Conservation (phyloP, 2,329 filamentous ascomycete species). For the Ploettnerulaceae sp. region DNA sequence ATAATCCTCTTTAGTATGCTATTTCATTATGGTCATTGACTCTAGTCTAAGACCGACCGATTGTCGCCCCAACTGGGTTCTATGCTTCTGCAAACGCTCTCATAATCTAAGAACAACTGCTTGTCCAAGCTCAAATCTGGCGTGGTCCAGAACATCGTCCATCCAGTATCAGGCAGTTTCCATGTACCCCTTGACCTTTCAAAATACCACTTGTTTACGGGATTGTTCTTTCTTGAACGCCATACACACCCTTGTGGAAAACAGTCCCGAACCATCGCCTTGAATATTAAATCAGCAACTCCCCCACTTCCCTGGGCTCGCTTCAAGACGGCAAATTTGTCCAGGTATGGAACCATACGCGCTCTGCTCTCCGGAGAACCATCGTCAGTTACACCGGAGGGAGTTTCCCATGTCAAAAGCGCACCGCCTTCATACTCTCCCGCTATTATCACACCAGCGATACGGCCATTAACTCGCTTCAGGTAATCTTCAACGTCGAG, state of each 20-base stretch:
- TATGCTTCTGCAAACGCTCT: slow-evolving; percentile 64
- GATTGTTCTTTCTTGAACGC: slow-evolving; percentile 81
- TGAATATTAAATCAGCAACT: slow-evolving; percentile 94
- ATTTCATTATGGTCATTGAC: too few species aligned
- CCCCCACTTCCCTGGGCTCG: slow-evolving; percentile 84
- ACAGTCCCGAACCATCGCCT: slow-evolving; percentile 85
- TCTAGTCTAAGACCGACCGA: slow-evolving; percentile 53
- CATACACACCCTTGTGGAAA: slow-evolving; percentile 89
- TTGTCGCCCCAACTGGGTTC: slow-evolving; percentile 60
- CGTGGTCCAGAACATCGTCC: slow-evolving; percentile 99
- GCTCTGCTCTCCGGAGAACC: slow-evolving; percentile 46
- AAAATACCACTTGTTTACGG: slow-evolving; percentile 99
- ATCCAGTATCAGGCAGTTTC: slow-evolving; percentile 76
- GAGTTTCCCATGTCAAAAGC: slow-evolving; percentile 89
- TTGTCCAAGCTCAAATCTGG: slow-evolving; percentile 53
- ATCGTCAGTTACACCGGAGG: slow-evolving; percentile 53
- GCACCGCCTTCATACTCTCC: slow-evolving; percentile 96
- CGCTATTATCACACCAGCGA: slow-evolving; percentile 90
- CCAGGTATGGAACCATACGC: slow-evolving; percentile 83
- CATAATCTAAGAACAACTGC: slow-evolving; percentile 61
- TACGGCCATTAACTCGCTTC: slow-evolving; percentile 67
- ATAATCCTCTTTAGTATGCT: too few species aligned
- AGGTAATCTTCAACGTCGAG: slow-evolving; percentile 83
- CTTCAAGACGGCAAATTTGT: slow-evolving; percentile 94
- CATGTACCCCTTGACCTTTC: slow-evolving; percentile 79